Conservation (phyloP, 2,329 filamentous ascomycete species). For the Orbilia quercus region DNA sequence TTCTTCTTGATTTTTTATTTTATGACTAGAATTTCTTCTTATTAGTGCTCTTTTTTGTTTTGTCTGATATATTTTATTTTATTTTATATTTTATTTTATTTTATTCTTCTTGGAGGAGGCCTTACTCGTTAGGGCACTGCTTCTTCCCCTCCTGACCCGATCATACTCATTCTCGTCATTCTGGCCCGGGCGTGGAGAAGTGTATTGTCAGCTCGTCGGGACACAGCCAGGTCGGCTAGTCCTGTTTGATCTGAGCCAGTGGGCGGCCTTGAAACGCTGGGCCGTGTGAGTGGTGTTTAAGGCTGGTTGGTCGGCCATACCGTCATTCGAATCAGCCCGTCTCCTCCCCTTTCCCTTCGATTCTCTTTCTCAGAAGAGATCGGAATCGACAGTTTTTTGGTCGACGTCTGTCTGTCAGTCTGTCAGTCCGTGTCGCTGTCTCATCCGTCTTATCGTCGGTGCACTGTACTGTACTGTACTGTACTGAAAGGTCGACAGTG, state of each 20-base stretch:
- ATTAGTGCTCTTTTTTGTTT: constrained; percentile 22
- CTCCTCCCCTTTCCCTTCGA: constrained; percentile 15
- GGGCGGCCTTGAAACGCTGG: constrained; percentile 50
- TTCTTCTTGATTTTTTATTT: constrained; percentile 51
- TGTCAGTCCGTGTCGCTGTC: not conserved
- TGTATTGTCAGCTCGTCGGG: constrained; percentile 40
- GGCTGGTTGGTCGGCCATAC: constrained; percentile 54
- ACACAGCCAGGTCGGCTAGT: constrained; percentile 39
- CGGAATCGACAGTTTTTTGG: constrained; percentile 17
- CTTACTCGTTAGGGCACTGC: constrained; percentile 48
- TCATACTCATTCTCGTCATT: constrained; percentile 28
- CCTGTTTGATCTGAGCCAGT: constrained; percentile 30
- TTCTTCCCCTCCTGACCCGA: constrained; percentile 52
- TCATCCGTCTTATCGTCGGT: not conserved
- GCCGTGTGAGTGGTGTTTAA: constrained; percentile 56
- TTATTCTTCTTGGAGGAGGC: constrained; percentile 12
- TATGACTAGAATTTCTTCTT: constrained; percentile 22
- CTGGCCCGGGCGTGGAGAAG: constrained; percentile 15
- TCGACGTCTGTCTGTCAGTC: constrained; percentile 23
- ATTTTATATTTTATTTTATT: constrained; percentile 36
- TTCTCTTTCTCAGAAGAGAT: constrained; percentile 14
- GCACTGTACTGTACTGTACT: too few species aligned
- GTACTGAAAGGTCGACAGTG: not conserved
- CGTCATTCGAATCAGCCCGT: constrained; percentile 43
- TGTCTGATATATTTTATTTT: constrained; percentile 40